Conservation (phyloP, 495 filamentous ascomycete species). For the Hypoxylon perforatum region DNA sequence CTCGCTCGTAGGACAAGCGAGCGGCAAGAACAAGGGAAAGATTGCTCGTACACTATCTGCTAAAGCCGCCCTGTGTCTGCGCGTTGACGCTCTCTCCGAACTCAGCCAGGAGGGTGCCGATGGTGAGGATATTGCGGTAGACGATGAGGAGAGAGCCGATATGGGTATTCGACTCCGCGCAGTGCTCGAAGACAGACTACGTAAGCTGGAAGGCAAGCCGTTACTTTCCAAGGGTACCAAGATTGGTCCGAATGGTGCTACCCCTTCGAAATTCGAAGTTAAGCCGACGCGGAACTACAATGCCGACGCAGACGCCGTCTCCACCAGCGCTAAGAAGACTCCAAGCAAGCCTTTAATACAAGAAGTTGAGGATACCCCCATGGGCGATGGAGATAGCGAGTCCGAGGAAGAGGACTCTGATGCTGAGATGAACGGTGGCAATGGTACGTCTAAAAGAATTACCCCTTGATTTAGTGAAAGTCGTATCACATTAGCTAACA, state of each 20-base stretch:
- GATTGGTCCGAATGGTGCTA: conserved; percentile 77
- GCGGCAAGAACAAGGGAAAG: conserved; percentile 98
- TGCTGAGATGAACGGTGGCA: conserved; percentile 41
- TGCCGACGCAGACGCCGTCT: conserved; percentile 87
- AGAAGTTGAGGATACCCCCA: conserved; percentile 64
- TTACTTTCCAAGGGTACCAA: conserved; percentile 77
- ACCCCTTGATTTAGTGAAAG: background rate
- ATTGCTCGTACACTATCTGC: conserved; percentile 95
- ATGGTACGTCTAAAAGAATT: conserved; percentile 35
- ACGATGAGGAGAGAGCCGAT: conserved; percentile 86
- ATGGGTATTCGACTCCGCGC: conserved; percentile 78
- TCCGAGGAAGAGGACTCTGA: conserved; percentile 45
- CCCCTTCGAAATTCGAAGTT: conserved; percentile 84
- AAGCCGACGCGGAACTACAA: conserved; percentile 98
- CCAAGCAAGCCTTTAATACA: conserved; percentile 64
- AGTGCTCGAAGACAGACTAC: conserved; percentile 86
- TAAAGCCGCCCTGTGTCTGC: conserved; percentile 90
- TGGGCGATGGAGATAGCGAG: conserved; percentile 46
- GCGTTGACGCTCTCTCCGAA: conserved; percentile 90
- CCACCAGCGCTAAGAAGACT: conserved; percentile 73
- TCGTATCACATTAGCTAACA: conserved; percentile 48
- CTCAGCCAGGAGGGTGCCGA: conserved; percentile 69
- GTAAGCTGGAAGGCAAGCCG: conserved; percentile 91
- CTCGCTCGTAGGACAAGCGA: conserved; percentile 94
- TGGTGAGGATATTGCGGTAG: conserved; percentile 70